phyloP scores from a whole-genome alignment of 1,284 basidiomycete species.

The Bondarzewia mesenterica region DNA sequence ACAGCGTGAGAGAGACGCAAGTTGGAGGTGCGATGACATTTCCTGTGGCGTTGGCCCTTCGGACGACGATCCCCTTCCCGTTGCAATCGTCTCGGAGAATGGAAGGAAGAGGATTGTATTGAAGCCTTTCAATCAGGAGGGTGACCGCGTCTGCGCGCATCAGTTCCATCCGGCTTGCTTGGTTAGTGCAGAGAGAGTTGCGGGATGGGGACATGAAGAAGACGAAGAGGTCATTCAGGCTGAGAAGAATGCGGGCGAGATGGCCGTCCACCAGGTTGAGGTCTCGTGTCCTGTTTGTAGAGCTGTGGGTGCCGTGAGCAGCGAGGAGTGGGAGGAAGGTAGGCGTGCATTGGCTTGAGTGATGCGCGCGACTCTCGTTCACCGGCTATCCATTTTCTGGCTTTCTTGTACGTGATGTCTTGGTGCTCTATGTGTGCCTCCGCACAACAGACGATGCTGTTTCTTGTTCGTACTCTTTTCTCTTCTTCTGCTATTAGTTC shows the following conservation, averaged over 20 bases:
- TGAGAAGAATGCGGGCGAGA: slow-evolving; percentile 18
- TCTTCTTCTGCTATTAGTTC: too few relatives aligned
- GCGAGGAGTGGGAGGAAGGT: slow-evolving; percentile 54
- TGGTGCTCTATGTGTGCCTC: too few relatives aligned
- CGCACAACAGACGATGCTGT: too few relatives aligned
- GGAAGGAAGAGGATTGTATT: slow-evolving; percentile 21
- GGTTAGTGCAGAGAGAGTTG: slow-evolving; percentile 65
- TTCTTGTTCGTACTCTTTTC: too few relatives aligned
- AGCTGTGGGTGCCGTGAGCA: slow-evolving; percentile 45
- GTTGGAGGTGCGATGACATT: slow-evolving; percentile 58
- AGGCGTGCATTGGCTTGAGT: slow-evolving; percentile 15
- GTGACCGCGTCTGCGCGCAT: slow-evolving; percentile 43
- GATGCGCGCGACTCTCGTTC: not conserved
- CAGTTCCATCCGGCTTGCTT: slow-evolving; percentile 63
- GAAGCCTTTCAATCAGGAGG: slow-evolving; percentile 19
- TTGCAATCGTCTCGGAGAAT: slow-evolving; percentile 18
- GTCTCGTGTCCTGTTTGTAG: slow-evolving; percentile 66
- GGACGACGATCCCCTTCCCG: slow-evolving; percentile 57
- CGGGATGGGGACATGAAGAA: slow-evolving; percentile 46
- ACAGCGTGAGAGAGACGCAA: slow-evolving; percentile 56
- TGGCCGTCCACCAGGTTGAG: slow-evolving; percentile 34
- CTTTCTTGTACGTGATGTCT: too few relatives aligned
- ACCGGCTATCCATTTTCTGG: too few relatives aligned
- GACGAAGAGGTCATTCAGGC: slow-evolving; percentile 18
- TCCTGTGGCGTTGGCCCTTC: slow-evolving; percentile 67